phyloP scores from a whole-genome alignment of 768 basidiomycete genomes.

The Lyophyllum decastes region DNA sequence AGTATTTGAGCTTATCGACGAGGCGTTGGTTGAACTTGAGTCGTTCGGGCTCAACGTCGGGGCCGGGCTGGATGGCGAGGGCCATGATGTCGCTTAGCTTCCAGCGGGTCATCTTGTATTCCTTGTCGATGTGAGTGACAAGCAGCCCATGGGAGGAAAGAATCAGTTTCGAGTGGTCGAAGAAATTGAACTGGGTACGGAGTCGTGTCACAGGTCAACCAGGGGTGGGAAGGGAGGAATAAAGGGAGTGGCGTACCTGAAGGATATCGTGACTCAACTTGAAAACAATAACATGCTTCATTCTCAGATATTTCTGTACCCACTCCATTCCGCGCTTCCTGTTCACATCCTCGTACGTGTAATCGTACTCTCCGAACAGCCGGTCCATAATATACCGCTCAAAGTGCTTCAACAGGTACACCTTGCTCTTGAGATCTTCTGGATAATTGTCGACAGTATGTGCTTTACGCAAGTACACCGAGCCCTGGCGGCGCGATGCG shows the following conservation, averaged over 20 bases:
- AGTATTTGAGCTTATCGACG: constrained; percentile 82
- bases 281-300: constrained; percentile 98
- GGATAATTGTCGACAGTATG: constrained; percentile 72
- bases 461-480: constrained; percentile 71
- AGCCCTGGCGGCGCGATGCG: constrained; percentile 63
- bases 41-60: constrained; percentile 49
- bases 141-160: constrained; percentile 77
- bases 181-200: constrained; percentile 99
- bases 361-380: constrained; percentile 82
- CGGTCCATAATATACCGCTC: constrained; percentile 93
- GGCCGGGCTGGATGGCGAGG: constrained; percentile 38
- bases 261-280: constrained; percentile 92
- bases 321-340: constrained; percentile 89
- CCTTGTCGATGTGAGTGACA: constrained; percentile 91
- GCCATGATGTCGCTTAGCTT: constrained; percentile 73
- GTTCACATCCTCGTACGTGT: constrained; percentile 70
- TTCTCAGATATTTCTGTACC: constrained; percentile 91
- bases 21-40: constrained; percentile 64
- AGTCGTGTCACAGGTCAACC: constrained; percentile 13
- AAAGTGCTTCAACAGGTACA: constrained; percentile 92
- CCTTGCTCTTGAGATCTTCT: constrained; percentile 84
- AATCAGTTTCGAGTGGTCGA: constrained; percentile 95
- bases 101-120: constrained; percentile 75
- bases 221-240: not conserved
- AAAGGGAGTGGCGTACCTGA: constrained; percentile 60